These are phyloP conservation scores for Tulasnella sp. DNA, from an alignment of 768 basidiomycete species.

Conservation along the genomic window DNA sequence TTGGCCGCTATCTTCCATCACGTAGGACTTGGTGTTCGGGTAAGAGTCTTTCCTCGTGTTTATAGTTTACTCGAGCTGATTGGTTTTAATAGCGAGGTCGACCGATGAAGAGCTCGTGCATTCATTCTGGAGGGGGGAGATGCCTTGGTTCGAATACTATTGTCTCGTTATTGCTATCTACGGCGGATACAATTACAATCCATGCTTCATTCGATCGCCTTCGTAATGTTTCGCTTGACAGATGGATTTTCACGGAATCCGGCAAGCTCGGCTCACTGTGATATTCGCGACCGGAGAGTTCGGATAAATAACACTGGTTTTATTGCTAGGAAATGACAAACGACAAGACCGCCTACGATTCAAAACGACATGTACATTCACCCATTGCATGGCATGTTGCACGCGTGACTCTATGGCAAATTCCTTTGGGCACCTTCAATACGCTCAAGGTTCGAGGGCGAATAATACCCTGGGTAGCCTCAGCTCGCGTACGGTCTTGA, in stretches of 20 bases:
- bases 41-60: constrained; percentile 32
- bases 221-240: too few species aligned
- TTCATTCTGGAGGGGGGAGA: not conserved
- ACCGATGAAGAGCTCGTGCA: not conserved
- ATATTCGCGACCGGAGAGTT: too few species aligned
- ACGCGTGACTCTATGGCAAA: not conserved
- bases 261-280: too few species aligned
- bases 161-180: not conserved
- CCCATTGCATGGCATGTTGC: not conserved
- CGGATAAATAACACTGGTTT: not conserved
- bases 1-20: not conserved
- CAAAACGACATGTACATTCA: not conserved
- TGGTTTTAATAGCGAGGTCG: not conserved
- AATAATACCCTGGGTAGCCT: not conserved
- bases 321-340: not conserved
- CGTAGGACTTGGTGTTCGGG: constrained; percentile 85
- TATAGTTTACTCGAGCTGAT: not conserved
- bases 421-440: not conserved
- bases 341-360: too few species aligned
- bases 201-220: too few species aligned
- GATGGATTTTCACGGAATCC: too few species aligned
- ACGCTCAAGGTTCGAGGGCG: not conserved
- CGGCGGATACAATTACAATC: not conserved
- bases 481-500: not conserved
- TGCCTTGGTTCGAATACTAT: not conserved